A percentile compares a stretch with the other conserved stretches of the same genome.
Evolutionary conservation across 306 rosid genomes (phyloP).

Genomic region (Macrotyloma uniflorum): DNA sequence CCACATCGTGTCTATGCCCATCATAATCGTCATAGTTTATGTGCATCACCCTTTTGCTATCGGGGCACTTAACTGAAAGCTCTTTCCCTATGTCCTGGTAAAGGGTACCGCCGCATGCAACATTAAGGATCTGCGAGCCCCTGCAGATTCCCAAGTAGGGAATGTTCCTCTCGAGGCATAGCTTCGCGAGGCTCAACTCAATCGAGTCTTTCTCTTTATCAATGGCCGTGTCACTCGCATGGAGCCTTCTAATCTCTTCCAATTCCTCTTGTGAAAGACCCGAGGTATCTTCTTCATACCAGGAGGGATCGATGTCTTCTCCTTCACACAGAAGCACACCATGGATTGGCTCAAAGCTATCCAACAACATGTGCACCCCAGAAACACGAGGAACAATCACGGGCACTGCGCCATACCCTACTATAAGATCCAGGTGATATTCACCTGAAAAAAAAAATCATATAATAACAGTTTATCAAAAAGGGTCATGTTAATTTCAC

Average conservation of each 20-base stretch:
- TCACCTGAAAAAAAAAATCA: slow-evolving; percentile 58
- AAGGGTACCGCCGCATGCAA: slow-evolving; percentile 90
- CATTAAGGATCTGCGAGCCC: slow-evolving; percentile 85
- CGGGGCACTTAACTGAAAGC: slow-evolving; percentile 47
- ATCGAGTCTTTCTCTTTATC: slow-evolving; percentile 89
- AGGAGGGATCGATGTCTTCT: slow-evolving; percentile 93
- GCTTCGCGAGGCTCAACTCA: slow-evolving; percentile 79
- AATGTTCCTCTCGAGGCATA: slow-evolving; percentile 88
- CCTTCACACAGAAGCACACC: slow-evolving; percentile 97
- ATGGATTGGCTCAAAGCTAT: slow-evolving; percentile 96
- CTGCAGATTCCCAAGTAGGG: slow-evolving; percentile 94
- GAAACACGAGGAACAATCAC: slow-evolving; percentile 86
- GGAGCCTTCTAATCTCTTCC: slow-evolving; percentile 73
- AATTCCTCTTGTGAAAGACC: slow-evolving; percentile 67
- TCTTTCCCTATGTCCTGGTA: slow-evolving; percentile 78
- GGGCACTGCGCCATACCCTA: slow-evolving; percentile 82
- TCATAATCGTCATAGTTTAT: slow-evolving; percentile 85
- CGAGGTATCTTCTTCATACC: slow-evolving; percentile 58
- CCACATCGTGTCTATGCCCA: slow-evolving; percentile 81
- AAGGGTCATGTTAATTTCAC: neutral
- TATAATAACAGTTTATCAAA: neutral
- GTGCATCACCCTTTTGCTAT: slow-evolving; percentile 56
- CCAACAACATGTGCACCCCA: slow-evolving; percentile 75
- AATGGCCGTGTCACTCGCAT: slow-evolving; percentile 80
- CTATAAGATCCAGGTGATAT: slow-evolving; percentile 92